Evolutionary conservation across 2,329 filamentous ascomycete species (phyloP).

Genomic region (Alternaria sp.): DNA sequence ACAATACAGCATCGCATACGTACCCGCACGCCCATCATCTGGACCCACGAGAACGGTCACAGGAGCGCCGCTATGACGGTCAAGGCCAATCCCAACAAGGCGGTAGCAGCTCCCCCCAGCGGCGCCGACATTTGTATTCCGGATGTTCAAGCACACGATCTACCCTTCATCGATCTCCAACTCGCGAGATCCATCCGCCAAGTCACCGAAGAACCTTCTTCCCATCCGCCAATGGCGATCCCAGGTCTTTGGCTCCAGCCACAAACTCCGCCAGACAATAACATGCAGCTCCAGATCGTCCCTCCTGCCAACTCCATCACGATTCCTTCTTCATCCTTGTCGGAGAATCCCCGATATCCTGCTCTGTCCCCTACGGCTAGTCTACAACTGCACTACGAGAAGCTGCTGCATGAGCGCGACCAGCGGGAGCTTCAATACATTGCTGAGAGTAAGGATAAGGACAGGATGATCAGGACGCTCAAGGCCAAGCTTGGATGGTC

Average conservation of each 20-base stretch:
- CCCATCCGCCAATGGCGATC: neutral
- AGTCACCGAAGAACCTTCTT: neutral
- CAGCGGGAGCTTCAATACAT: neutral
- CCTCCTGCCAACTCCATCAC: neutral
- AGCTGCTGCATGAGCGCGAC: neutral
- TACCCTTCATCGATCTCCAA: neutral
- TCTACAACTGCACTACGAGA: neutral
- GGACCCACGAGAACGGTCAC: neutral
- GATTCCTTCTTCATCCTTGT: too few species aligned
- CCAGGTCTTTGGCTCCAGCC: neutral
- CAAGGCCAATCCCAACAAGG: too few species aligned
- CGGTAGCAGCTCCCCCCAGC: too few species aligned
- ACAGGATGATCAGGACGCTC: neutral
- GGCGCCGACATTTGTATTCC: too few species aligned
- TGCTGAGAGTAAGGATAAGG: neutral
- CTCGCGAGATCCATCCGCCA: neutral
- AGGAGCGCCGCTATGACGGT: neutral
- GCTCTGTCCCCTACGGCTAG: too few species aligned
- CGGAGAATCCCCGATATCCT: too few species aligned
- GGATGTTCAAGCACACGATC: neutral
- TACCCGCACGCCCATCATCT: fast-evolving
- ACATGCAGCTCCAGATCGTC: neutral
- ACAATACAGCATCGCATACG: neutral
- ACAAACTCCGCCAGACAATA: neutral
- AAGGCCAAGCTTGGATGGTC: neutral